These are phyloP conservation scores for Penicillium lividum DNA, from an alignment of 495 filamentous ascomycete species.

Conservation along the genomic window DNA sequence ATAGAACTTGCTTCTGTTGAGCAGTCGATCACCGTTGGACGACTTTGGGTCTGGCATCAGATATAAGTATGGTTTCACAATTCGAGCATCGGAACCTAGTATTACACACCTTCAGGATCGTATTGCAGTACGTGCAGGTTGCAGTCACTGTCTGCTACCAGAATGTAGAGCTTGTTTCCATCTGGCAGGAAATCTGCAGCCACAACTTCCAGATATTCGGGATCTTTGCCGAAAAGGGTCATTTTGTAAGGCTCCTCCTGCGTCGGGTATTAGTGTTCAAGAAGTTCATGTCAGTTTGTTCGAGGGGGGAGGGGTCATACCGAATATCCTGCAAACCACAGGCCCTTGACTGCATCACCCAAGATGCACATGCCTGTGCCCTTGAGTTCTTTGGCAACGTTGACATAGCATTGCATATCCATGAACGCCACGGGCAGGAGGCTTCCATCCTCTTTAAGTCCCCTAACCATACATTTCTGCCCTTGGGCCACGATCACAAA, in stretches of 20 bases:
- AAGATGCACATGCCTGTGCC: constrained; percentile 82
- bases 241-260: constrained; percentile 92
- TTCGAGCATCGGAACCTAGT: background rate
- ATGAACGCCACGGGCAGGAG: constrained; percentile 95
- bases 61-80: background rate
- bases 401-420: constrained; percentile 94
- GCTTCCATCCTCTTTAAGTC: constrained; percentile 90
- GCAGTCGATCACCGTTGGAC: constrained; percentile 80
- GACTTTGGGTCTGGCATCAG: constrained; percentile 77
- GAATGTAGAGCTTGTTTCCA: constrained; percentile 76
- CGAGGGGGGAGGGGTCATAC: constrained; percentile 39
- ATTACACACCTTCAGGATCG: constrained; percentile 75
- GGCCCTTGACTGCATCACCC: constrained; percentile 85
- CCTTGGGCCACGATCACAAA: constrained; percentile 91
- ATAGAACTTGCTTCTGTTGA: constrained; percentile 85
- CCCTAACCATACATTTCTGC: constrained; percentile 95
- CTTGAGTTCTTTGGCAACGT: constrained; percentile 73
- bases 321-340: constrained; percentile 93
- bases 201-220: constrained; percentile 72
- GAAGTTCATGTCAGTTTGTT: background rate
- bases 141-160: constrained; percentile 81
- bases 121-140: constrained; percentile 89
- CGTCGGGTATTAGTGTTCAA: background rate
- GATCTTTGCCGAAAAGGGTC: constrained; percentile 87
- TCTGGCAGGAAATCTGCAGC: constrained; percentile 87